Base-by-base conservation (phyloP, 257 asterid genomes). In the Forsythia viridissima region DNA sequence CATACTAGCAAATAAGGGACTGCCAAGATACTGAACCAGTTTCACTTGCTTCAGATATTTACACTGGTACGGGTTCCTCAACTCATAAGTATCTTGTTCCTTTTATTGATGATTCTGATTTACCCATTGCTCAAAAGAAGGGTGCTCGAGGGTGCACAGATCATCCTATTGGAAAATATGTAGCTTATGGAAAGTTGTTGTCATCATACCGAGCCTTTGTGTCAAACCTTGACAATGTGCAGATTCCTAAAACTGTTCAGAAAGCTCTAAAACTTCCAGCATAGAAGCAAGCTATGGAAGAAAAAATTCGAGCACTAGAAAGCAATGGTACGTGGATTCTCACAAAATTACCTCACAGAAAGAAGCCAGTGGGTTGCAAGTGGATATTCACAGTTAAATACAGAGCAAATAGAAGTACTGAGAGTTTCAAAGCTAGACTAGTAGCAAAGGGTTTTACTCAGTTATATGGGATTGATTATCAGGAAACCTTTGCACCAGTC, bases 111-210 rank as follows among this genome's bases (percentile, higher is more conserved):
- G 77, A 78, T 42, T 6, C 11, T 3, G 37, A 78, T 1, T 12
- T 68, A 0, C 66, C 76, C 0, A 68, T 74, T 61, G 75, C 74
- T 16, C 16, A 10, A 6, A 41, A 72, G 9, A 80, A 74, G 6
- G 34, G 61, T 6, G 18, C 21, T 20, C 51, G 38, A 9, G 3
- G 13, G 1, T 79, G 78, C 2, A 79, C 82, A 0, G 0, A 66
- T 0, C 82, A 61, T 12, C 57, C 82, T 0, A 63, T 63, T 7
- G 18, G 18, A 0, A 73, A 63, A 8, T 73, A 40, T 73, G 37
- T 79, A 2, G 15, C 78, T 10, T 79, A 74, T 80, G 48, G 24
- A 9, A 7, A 34, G 7, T 3, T 80, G 6, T 46, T 72, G 37
- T 44, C 18, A 5, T 18, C 42, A 3, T 74, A 42, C 4, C 3